These are phyloP conservation scores for Colletotrichum sp. DNA, from an alignment of 2,329 filamentous ascomycete species.

Conservation along the genomic window DNA sequence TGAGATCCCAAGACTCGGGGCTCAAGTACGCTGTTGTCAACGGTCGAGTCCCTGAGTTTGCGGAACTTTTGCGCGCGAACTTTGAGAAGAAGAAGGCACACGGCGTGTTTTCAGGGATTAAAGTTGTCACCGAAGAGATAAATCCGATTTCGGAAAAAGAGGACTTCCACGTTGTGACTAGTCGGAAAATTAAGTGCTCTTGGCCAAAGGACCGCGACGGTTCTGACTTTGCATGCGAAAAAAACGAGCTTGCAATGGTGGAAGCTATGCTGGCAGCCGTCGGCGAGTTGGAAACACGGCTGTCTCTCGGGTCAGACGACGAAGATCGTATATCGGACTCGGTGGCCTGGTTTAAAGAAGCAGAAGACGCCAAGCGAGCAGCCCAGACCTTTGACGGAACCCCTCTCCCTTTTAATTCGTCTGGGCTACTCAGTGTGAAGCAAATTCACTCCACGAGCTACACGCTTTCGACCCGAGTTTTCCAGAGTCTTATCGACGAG, in stretches of 20 bases:
- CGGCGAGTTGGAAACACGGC: constrained; percentile 39
- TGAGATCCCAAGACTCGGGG: background rate
- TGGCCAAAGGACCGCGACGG: constrained; percentile 26
- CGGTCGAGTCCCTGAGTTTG: background rate
- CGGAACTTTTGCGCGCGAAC: background rate
- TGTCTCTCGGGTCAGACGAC: constrained; percentile 17
- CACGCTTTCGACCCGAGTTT: constrained; percentile 39
- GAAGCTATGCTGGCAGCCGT: constrained; percentile 32
- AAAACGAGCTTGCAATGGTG: constrained; percentile 23
- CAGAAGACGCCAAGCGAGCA: constrained; percentile 39
- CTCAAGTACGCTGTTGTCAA: background rate
- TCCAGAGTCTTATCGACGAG: constrained; percentile 33
- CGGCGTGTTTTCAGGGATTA: background rate
- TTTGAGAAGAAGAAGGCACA: background rate
- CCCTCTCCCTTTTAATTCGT: constrained; percentile 31
- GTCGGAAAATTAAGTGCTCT: constrained; percentile 17
- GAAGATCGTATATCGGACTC: constrained; percentile 37
- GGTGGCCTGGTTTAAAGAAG: constrained; percentile 40
- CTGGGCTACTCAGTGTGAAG: constrained; percentile 38
- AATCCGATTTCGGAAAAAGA: background rate
- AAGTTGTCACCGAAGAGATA: background rate
- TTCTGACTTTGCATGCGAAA: constrained; percentile 11
- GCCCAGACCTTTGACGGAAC: constrained; percentile 32
- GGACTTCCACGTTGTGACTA: background rate
- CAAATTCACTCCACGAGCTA: constrained; percentile 41